Conservation (phyloP, 768 basidiomycete genomes). For the Agaricus sinodeliciosus region DNA sequence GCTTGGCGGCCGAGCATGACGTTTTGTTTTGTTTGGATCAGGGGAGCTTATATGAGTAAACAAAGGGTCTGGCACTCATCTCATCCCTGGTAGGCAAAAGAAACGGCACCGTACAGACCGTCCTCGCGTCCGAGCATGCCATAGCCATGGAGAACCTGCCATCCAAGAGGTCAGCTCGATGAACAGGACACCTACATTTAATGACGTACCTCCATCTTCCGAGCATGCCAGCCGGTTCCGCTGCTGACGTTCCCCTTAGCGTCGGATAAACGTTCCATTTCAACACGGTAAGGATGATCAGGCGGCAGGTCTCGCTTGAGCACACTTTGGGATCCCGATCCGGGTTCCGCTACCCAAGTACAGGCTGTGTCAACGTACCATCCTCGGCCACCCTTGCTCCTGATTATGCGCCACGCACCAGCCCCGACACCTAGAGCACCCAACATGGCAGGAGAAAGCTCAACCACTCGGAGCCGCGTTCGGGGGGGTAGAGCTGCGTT, state of each 20-base stretch:
- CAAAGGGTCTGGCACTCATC: neutral
- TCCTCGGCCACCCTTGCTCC: conserved; percentile 87
- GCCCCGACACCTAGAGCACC: conserved; percentile 71
- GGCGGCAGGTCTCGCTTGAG: conserved; percentile 52
- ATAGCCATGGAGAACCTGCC: conserved; percentile 75
- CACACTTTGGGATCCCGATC: conserved; percentile 32
- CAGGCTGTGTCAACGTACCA: conserved; percentile 93
- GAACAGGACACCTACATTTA: neutral
- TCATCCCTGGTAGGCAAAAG: conserved; percentile 91
- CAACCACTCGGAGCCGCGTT: conserved; percentile 81
- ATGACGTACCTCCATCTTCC: conserved; percentile 91
- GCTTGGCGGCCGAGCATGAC: no score
- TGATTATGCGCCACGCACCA: conserved; percentile 82
- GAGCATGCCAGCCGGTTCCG: conserved; percentile 90
- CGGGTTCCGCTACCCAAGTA: conserved; percentile 61
- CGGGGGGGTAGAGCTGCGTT: conserved; percentile 37
- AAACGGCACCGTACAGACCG: conserved; percentile 89
- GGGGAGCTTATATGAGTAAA: neutral
- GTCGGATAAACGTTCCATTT: conserved; percentile 66
- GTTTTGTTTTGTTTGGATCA: no score
- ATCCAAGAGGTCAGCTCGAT: neutral
- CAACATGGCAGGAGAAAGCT: conserved; percentile 69
- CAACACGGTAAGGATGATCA: conserved; percentile 62
- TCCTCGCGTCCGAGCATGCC: conserved; percentile 92
- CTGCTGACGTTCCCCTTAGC: conserved; percentile 88